Percentiles rank a stretch among this genome's conserved stretches.
phyloP scores from a whole-genome alignment of 1,284 basidiomycete species.

The Chondrostereum purpureum region DNA sequence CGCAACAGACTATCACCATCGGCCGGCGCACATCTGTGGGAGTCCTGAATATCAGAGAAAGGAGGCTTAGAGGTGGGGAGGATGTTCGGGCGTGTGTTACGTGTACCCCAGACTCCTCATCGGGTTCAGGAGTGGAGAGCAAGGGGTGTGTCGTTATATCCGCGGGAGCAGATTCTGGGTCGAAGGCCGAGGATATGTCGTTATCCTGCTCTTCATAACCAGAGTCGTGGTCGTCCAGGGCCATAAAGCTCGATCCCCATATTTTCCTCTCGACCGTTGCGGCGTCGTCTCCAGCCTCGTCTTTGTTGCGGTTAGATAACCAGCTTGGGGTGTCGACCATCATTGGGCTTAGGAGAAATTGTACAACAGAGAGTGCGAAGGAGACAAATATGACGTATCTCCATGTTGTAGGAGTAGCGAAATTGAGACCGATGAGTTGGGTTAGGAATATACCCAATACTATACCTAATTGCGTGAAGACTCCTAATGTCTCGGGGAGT shows the following conservation, averaged over 20 bases:
- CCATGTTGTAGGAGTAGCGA: conserved; percentile 66
- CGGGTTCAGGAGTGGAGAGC: conserved; percentile 35
- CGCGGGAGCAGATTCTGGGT: not conserved
- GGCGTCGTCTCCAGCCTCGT: conserved; percentile 33
- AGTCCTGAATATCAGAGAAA: conserved; percentile 38
- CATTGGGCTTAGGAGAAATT: conserved; percentile 47
- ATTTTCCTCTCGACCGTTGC: conserved; percentile 39
- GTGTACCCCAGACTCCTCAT: conserved; percentile 17
- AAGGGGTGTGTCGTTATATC: conserved; percentile 26
- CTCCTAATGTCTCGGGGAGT: conserved; percentile 40
- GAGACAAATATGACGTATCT: conserved; percentile 69
- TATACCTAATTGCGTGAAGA: conserved; percentile 84
- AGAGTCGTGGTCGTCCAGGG: not conserved
- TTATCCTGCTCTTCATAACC: not conserved
- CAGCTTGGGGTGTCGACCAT: conserved; percentile 68
- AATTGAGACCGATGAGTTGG: conserved; percentile 58
- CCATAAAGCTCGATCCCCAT: conserved; percentile 34
- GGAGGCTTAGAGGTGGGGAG: conserved; percentile 33
- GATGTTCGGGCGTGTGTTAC: conserved; percentile 12
- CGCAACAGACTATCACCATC: conserved; percentile 63
- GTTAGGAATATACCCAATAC: conserved; percentile 80
- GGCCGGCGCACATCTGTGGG: conserved; percentile 58
- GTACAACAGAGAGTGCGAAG: conserved; percentile 47
- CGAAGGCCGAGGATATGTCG: not conserved
- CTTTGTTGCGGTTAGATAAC: conserved; percentile 44